Conservation (phyloP, 2,329 filamentous ascomycete genomes). For the Aspergillus thermomutatus region DNA sequence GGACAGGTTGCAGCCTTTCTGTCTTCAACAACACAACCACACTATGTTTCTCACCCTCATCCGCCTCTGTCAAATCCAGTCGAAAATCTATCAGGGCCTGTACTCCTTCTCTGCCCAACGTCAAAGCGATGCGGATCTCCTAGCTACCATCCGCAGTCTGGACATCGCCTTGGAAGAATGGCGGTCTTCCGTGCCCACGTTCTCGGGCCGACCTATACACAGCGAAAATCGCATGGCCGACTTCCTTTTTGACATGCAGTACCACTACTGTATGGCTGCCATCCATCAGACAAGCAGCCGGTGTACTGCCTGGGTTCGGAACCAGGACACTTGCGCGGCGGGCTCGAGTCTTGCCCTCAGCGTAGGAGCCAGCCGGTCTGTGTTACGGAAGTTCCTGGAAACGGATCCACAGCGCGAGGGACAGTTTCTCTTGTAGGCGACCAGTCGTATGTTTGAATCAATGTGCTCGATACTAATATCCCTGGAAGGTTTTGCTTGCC, state of each 20-base stretch:
- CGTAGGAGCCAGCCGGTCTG: slow-evolving; percentile 9
- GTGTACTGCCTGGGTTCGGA: slow-evolving; percentile 7
- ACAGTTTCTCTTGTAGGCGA: not conserved
- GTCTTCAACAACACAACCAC: not conserved
- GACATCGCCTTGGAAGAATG: slow-evolving; percentile 7
- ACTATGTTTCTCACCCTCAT: slow-evolving; percentile 1
- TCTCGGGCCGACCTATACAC: not conserved
- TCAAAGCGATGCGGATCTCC: slow-evolving; percentile 6
- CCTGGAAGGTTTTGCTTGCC: slow-evolving; percentile 6
- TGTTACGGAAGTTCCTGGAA: slow-evolving; percentile 2
- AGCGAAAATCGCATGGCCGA: not conserved
- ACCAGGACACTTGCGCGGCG: not conserved
- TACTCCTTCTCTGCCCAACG: slow-evolving; percentile 2
- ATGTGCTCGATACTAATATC: not conserved
- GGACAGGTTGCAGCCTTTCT: too few relatives aligned
- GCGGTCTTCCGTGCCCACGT: slow-evolving; percentile 4
- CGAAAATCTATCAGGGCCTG: slow-evolving; percentile 5
- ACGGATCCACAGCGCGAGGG: not conserved
- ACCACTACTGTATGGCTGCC: slow-evolving; percentile 10
- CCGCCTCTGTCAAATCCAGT: slow-evolving; percentile 3
- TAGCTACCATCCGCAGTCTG: slow-evolving; percentile 6
- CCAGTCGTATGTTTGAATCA: not conserved
- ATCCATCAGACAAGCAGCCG: slow-evolving; percentile 14
- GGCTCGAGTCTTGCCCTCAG: slow-evolving; percentile 10
- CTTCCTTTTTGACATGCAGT: slow-evolving; percentile 8